Base-by-base conservation (phyloP, 2,329 filamentous ascomycete species). In the Apiospora pterosperma region DNA sequence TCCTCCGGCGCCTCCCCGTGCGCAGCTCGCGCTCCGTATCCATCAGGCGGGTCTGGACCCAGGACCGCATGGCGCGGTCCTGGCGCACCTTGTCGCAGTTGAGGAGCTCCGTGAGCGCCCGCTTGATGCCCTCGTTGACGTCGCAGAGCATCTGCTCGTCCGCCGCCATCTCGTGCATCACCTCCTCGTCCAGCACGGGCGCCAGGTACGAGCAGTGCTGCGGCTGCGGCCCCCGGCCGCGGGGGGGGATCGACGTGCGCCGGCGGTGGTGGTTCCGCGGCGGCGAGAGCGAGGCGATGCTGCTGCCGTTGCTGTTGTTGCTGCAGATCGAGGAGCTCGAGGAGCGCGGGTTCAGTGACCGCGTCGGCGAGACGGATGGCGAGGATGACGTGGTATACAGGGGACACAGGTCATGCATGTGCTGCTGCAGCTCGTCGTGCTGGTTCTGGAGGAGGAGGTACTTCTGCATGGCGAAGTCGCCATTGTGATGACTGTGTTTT, bases 91-190 rank as follows among this genome's bases (percentile, higher is more conserved):
- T 76, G 28, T 85, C 82, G 75, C 84, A 88, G 76, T 88, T 89
- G 70, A 89, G 81, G 16, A 89, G 80, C 73, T 88, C 85, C 6
- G 85, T 89, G 69, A 89, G 72, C 2, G 85, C 83, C 36, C 85
- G 81, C 77, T 89, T 89, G 77, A 88, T 85, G 69, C 83, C 81
- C 75, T 88, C 85, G 74, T 86, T 87, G 74, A 88, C 82, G 67
- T 83, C 79, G 61, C 79, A 85, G 12, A 88, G 79, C 66, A 81
- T 83, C 68, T 82, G 80, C 72, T 87, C 84, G 71, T 85, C 83
- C 21, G 77, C 76, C 0, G 80, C 83, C 67, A 87, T 81, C 70
- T 83, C 81, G 66, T 77, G 77, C 25, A 84, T 72, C 7, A 81
- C 80, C 62, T 80, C 77, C 70, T 83, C 82, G 70, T 85, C 82